Evolutionary conservation across 1,139 yeast species (phyloP), one percentile per base, ranked within the genome.

Genomic region (Nadsonia commutata): DNA sequence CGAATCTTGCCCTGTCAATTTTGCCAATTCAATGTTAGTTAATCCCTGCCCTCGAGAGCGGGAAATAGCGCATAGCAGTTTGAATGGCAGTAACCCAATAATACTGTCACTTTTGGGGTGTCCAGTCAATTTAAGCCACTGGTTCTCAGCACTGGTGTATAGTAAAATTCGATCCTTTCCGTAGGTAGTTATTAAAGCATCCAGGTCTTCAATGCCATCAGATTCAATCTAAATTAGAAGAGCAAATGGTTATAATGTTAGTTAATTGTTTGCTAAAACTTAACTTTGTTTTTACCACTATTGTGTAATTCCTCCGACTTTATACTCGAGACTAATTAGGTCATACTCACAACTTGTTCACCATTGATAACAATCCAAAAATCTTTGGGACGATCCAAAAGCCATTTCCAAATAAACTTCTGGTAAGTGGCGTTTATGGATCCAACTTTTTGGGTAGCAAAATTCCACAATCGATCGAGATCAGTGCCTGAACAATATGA

Each of bases 1-100:
- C 2, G 66, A 57, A 44, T 65, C 70, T 46, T 65, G 70, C 13
- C 63, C 61, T 0, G 68, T 64, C 18, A 49, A 48, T 20, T 52
- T 52, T 16, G 65, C 56, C 20, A 60, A 52, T 18, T 64, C 65
- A n/a, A 63, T 52, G 20, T 57, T 56, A 1, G 66, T 58, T 13
- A 63, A 46, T 3, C 70, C 70, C 7, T 52, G 51, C 11, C 51
- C 51, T 18, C 69, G 55, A 2, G 60, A 49, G 36, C 62, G 54
- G 0, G 67, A 57, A 13, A 65, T 57, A 4, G 60, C 60, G 39
- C 65, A 57, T 2, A 65, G 54, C 18, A 65, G 46, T 16, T 57
- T 56, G 44, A 64, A 65, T 3, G 68, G 63, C 23, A 48, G 47
- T 2, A 51, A 48, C 1, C 67, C 68, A 16, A 64, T 48, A 53